Conservation (phyloP, 225 moss, liverwort and hornwort genomes). For the Takakia lepidozioides region DNA sequence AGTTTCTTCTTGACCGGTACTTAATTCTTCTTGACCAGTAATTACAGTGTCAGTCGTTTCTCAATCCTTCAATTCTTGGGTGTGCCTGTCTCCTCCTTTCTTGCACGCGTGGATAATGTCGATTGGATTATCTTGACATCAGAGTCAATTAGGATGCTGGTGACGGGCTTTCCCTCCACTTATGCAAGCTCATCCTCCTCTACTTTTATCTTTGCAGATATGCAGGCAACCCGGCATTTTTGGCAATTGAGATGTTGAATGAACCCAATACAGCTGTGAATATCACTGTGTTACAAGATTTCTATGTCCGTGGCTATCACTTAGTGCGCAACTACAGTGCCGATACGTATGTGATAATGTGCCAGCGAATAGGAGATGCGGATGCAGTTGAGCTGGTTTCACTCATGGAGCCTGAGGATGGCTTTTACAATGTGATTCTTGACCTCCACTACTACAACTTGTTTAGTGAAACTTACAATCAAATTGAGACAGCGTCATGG, state of each 20-base stretch:
- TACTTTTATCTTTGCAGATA: constrained; percentile 31
- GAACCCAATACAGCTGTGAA: constrained; percentile 19
- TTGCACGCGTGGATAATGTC: too few relatives aligned
- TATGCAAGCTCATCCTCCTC: too few relatives aligned
- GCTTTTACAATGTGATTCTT: constrained; percentile 37
- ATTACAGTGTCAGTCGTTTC: too few relatives aligned
- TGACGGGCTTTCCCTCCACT: too few relatives aligned
- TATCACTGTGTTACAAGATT: constrained; percentile 19
- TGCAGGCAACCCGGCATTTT: constrained; percentile 17
- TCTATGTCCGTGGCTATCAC: constrained; percentile 32
- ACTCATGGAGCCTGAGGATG: constrained; percentile 21
- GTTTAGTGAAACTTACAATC: constrained; percentile 19
- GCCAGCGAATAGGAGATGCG: constrained; percentile 35
- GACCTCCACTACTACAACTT: constrained; percentile 50
- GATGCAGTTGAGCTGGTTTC: constrained; percentile 24
- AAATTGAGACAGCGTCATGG: constrained; percentile 22
- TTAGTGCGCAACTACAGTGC: constrained; percentile 23
- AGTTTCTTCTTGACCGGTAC: too few relatives aligned
- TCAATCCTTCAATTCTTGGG: too few relatives aligned
- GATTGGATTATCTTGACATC: too few relatives aligned
- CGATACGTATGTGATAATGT: constrained; percentile 30
- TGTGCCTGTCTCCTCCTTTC: too few relatives aligned
- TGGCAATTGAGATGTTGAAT: constrained; percentile 36
- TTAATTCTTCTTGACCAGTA: too few relatives aligned
- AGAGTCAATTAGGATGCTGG: too few relatives aligned